phyloP scores from a whole-genome alignment of 805 yeast species.

The Candida coquimbonensis region DNA sequence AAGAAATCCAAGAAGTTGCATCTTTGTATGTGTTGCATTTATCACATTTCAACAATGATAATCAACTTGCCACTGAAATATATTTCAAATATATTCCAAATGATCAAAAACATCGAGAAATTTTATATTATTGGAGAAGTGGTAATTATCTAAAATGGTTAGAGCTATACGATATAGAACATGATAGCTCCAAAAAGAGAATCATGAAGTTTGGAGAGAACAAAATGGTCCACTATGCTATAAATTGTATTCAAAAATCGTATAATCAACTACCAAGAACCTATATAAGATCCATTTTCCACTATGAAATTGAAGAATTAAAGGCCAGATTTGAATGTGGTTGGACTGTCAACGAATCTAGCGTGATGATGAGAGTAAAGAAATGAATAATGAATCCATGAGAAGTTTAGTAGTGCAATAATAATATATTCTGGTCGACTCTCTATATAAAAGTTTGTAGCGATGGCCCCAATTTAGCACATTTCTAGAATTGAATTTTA shows the following conservation, averaged over 20 bases:
- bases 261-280: constrained; percentile 29
- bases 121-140: constrained; percentile 26
- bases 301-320: constrained; percentile 4
- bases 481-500: too few relatives aligned
- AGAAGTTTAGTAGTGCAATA: not conserved
- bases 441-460: not conserved
- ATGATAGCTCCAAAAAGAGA: constrained; percentile 8
- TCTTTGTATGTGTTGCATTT: constrained; percentile 38
- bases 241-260: constrained; percentile 28
- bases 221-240: constrained; percentile 27
- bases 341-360: not conserved
- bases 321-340: not conserved
- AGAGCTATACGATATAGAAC: constrained; percentile 16
- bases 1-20: constrained; percentile 35
- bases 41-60: constrained; percentile 19
- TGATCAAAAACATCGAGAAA: constrained; percentile 29
- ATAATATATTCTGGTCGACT: too few relatives aligned
- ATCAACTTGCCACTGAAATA: constrained; percentile 12
- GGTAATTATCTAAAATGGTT: constrained; percentile 29
- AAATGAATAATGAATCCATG: not conserved
- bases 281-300: constrained; percentile 11
- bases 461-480: too few relatives aligned
- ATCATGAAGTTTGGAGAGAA: constrained; percentile 40
- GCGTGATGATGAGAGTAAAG: not conserved
- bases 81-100: constrained; percentile 24